A percentile compares a stretch with the other conserved stretches of the same genome.
These are phyloP conservation scores for Sechiopsis laciniata DNA, from an alignment of 306 rosid species.

Conservation along the genomic window DNA sequence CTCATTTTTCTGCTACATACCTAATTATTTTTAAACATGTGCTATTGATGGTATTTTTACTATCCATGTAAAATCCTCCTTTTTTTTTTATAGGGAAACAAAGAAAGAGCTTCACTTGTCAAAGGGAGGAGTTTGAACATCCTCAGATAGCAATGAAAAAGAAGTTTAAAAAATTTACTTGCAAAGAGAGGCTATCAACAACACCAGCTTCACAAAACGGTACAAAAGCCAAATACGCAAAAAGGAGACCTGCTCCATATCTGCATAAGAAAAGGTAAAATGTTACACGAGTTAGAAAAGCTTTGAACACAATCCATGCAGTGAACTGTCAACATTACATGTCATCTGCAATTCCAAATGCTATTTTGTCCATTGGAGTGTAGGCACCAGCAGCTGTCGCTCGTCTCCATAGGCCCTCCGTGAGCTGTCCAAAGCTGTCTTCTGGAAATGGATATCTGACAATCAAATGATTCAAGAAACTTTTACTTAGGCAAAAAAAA, in stretches of 20 bases:
- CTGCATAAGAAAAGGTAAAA: conserved; percentile 37
- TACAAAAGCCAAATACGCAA: conserved; percentile 79
- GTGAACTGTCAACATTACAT: conserved; percentile 43
- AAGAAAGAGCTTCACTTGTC: neutral
- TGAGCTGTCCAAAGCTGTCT: conserved; percentile 46
- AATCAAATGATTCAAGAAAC: conserved; percentile 14
- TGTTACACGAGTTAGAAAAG: conserved; percentile 16
- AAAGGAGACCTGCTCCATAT: conserved; percentile 90
- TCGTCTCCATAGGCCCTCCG: conserved; percentile 86
- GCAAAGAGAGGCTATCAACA: conserved; percentile 83
- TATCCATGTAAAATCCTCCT: too few species aligned
- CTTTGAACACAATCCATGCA: conserved; percentile 25
- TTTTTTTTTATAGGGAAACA: too few species aligned
- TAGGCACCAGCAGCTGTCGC: conserved; percentile 75
- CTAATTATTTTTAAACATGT: too few species aligned
- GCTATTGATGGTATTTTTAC: too few species aligned
- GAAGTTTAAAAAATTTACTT: conserved; percentile 40
- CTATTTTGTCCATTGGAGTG: conserved; percentile 68
- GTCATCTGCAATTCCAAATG: conserved; percentile 96
- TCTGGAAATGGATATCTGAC: conserved; percentile 54
- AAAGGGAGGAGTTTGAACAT: neutral
- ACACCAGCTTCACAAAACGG: conserved; percentile 87
- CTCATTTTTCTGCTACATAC: too few species aligned
- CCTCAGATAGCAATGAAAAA: neutral
- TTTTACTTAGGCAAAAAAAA: too few species aligned